Conservation (phyloP, 2,329 filamentous ascomycete genomes). For the Alternaria tenuissima region DNA sequence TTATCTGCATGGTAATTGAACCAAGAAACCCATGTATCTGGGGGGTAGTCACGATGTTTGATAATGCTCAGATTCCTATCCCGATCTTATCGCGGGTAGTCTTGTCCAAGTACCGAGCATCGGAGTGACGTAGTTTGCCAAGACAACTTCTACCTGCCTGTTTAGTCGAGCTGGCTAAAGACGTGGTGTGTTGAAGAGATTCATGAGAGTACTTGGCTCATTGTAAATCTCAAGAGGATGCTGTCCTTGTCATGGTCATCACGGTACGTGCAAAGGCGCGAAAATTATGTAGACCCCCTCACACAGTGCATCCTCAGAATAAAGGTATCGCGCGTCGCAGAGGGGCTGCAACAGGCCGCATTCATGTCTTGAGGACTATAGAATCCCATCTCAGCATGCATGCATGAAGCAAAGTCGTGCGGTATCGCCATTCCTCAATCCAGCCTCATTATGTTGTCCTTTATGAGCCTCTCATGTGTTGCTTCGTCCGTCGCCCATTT, state of each 20-base stretch:
- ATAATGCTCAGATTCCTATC: constrained; percentile 15
- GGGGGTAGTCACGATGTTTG: constrained; percentile 21
- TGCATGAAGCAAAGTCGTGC: not conserved
- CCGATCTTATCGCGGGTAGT: constrained; percentile 26
- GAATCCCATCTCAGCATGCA: not conserved
- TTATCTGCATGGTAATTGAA: constrained; percentile 9
- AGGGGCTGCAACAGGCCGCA: too few relatives aligned
- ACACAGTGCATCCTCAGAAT: not conserved
- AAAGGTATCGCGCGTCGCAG: too few relatives aligned
- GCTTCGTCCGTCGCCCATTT: not conserved
- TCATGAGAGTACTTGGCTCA: not conserved
- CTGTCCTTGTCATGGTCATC: not conserved
- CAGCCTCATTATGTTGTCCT: not conserved
- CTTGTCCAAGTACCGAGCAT: constrained; percentile 23
- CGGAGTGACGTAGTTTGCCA: constrained; percentile 35
- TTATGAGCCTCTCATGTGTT: not conserved
- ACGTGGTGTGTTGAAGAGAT: not conserved
- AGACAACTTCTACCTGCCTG: constrained; percentile 27
- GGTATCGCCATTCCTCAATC: not conserved
- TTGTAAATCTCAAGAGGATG: not conserved
- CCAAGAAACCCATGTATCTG: not conserved
- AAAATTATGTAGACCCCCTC: not conserved
- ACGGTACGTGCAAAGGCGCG: not conserved
- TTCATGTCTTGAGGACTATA: too few relatives aligned
- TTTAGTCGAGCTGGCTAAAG: not conserved